Evolutionary conservation across 306 rosid genomes (phyloP), one percentile per base, ranked within the genome.

Genomic region (Comarum palustre): DNA sequence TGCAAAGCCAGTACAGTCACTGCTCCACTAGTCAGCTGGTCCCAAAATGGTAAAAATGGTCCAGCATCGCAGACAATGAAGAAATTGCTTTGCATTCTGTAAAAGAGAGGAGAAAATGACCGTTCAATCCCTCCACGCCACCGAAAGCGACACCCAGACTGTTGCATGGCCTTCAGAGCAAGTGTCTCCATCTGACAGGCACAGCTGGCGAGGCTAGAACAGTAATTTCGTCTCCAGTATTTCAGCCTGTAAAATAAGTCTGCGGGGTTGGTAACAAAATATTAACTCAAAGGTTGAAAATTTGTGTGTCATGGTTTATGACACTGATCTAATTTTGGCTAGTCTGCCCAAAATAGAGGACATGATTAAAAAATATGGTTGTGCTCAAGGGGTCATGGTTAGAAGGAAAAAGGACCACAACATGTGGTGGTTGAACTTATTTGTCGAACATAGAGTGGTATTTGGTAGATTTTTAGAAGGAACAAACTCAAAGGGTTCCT

Each of bases 11-110:
- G 68, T 24, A 71, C 76, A 16, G 66, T 59, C 61, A 29, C 60
- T 59, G 66, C 25, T 25, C 24, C 27, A 47, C 58, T 46, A 58
- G 62, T 5, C 62, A 24, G 46, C 29, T 80, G 86, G 87, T 80
- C 88, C 90, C 68, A 27, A 66, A 52, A 61, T 61, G 45, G 65
- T 59, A 10, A 14, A 42, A 2, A 22, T 59, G 54, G 83, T 47
- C 68, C 76, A 72, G 13, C 24, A 38, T 48, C 31, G 29, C 69
- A 19, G 66, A 39, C 8, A 50, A 15, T 55, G 72, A 19, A 45
- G 20, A n/a, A n/a, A n/a, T 15, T 57, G 47, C 32, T 22, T 36
- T 25, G 63, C 43, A 32, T 47, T 38, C 66, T 15, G 67, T 25
- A 15, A 13, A 60, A 29, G 66, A 2, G 2, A 1, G 9, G 19